Evolutionary conservation across 2,329 filamentous ascomycete species (phyloP), one percentile per base, ranked within the genome.

Genomic region (Trichoderma brevicompactum): DNA sequence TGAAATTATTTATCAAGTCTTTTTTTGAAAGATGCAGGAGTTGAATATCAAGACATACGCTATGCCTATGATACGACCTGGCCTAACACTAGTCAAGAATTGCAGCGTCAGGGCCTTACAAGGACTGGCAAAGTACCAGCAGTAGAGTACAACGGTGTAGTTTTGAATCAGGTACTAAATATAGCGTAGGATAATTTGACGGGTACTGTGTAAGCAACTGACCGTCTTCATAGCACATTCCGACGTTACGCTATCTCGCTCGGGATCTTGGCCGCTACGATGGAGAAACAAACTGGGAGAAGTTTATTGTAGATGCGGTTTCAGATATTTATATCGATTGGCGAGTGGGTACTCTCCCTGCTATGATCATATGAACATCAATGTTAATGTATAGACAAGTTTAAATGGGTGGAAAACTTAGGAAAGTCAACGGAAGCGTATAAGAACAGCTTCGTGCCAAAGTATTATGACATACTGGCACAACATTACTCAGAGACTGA

Each of bases 281-380:
- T 23, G 78, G 78, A 7, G 70, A 72, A 2, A 75, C 75, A 3
- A 77, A 68, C 43, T 68, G 69, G 2, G 78, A 79, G 19, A 79
- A 78, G 62, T 79, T 74, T 43, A n/a, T 75, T 3, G 73, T 79
- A 0, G 78, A 79, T 64, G 70, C 72, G 0, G 75, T 79, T 1
- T 68, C 76, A 0, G 78, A 79, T 40, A 66, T 79, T 6, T 79
- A 79, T 36, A 72, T 76, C 8, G 78, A 79, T 36, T 79, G 78
- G 78, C 72, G 78, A 44, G 78, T 78, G 65, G 69, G 74, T 67
- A 2, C 4, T 28, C 10, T 5, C 7, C 1, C 4, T 3, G 1
- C 0, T 8, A 38, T 2, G 17, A 7, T 3, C 1, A 9, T 10
- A 5, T 13, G 15, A 23, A 34, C 9, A 1, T n/a, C 6, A 43